These are phyloP conservation scores for Myrica gale DNA, from an alignment of 306 rosid genomes.

Conservation along the genomic window DNA sequence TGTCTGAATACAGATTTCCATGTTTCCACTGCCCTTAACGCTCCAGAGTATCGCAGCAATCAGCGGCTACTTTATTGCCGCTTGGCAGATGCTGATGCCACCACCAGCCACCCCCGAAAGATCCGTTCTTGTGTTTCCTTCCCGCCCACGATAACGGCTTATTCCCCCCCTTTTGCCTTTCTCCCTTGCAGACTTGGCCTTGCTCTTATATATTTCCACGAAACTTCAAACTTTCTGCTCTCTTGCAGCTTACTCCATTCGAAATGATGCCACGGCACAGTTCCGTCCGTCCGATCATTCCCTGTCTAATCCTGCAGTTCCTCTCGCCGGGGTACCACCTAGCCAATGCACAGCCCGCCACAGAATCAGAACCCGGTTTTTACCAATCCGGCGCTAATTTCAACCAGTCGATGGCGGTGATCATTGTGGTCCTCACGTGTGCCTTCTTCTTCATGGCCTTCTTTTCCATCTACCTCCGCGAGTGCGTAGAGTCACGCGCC, in stretches of 20 bases:
- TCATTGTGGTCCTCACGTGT: constrained; percentile 28
- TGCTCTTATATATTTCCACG: background rate
- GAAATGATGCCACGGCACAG: background rate
- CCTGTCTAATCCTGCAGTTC: background rate
- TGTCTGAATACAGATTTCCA: background rate
- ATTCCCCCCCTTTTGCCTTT: background rate
- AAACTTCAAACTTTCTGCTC: background rate
- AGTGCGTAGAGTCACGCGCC: constrained; percentile 17
- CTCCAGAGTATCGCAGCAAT: background rate
- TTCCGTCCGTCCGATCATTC: background rate
- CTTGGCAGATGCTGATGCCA: background rate
- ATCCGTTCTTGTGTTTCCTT: too few relatives aligned
- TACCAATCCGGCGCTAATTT: constrained; percentile 25
- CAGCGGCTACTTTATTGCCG: background rate
- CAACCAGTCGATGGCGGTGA: constrained; percentile 48
- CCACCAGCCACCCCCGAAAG: background rate
- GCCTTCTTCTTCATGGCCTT: constrained; percentile 36
- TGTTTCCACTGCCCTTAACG: background rate
- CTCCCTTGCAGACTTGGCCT: too few relatives aligned
- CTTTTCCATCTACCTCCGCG: constrained; percentile 34
- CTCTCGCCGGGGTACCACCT: too few relatives aligned
- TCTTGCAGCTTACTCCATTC: background rate
- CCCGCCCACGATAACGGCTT: background rate
- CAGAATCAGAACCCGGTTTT: constrained; percentile 27
- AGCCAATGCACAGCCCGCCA: constrained; percentile 40